These are phyloP conservation scores for Phytophthora megakarya DNA, from an alignment of 352 stramenopile species.

Conservation along the genomic window DNA sequence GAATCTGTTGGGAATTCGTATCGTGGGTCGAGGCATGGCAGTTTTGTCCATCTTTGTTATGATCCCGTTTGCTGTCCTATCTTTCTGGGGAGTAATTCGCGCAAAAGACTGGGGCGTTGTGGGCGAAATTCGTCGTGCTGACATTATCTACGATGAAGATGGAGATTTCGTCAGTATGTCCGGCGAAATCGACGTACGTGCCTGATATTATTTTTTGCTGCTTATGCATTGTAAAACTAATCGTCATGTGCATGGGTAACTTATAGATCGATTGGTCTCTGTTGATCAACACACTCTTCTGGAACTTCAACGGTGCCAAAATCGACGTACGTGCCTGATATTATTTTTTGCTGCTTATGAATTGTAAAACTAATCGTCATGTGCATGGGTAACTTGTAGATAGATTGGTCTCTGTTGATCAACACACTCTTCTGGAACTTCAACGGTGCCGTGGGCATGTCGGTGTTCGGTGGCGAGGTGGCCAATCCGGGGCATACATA, in stretches of 20 bases:
- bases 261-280: conserved; percentile 74
- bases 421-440: conserved; percentile 97
- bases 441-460: conserved; percentile 90
- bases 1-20: conserved; percentile 38
- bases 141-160: conserved; percentile 43
- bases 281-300: conserved; percentile 95
- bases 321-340: conserved; percentile 34
- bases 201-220: neutral
- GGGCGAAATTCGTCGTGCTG: conserved; percentile 42
- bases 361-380: conserved; percentile 3
- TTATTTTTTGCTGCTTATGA: neutral
- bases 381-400: conserved; percentile 20
- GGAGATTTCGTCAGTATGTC: conserved; percentile 52
- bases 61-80: conserved; percentile 90
- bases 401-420: conserved; percentile 86
- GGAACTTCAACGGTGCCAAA: conserved; percentile 93
- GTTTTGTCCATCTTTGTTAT: conserved; percentile 88
- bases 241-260: neutral
- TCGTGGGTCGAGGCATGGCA: conserved; percentile 82
- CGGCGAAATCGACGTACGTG: conserved; percentile 30
- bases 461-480: conserved; percentile 90
- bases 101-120: conserved; percentile 44
- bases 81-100: conserved; percentile 40
- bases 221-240: conserved; percentile 4
- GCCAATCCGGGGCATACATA: conserved; percentile 80